Base-by-base conservation (phyloP, 2,329 filamentous ascomycete species). In the Neoarthrinium moseri region DNA sequence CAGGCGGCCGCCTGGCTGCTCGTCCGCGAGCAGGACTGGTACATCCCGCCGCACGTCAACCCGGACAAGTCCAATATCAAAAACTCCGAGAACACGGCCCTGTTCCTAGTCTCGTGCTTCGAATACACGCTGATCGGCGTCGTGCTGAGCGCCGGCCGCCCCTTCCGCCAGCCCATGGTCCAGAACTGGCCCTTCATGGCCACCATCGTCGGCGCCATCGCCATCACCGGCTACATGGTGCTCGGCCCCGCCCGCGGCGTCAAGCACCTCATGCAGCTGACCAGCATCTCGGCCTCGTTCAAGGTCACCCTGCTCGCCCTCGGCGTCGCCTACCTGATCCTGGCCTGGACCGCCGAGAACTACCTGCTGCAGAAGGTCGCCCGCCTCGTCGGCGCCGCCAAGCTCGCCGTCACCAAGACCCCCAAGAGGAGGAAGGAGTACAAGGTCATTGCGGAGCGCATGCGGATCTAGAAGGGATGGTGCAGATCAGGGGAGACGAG, bases 61-160 rank as follows among this genome's bases (percentile, higher is more conserved):
- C 81, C 79, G 21, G 80, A 95, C 23, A 86, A 94, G 60, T 86
- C 87, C 20, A 95, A 94, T 61, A 86, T 91, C 43, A 78, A 86
- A 58, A 97, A 97, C 66, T 96, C 90, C 8, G 88, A 97, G 59
- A 97, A 99, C 59, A 96, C 92, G 0, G 84, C 87, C 0, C 72
- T 99, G 2, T 99, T 99, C 71, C 70, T 97, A 23, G 75, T 91
- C 5, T 95, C 88, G 2, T 96, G 91, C 64, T 97, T 91, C 60
- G 91, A 97, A 64, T 99, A 99, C 65, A 95, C 95, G 29, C 76
- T 96, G 18, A 88, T 90, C 0, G 94, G 89, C 4, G 78, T 97
- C 30, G 87, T 97, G 1, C 76, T 99, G 23, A 95, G 87, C 56
- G 89, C 94, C n/a, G 95, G 94, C 1, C 84, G 81, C 26, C 94